Evolutionary conservation across 352 stramenopile species (phyloP).

Genomic region (Globisporangium cylindrosporum): DNA sequence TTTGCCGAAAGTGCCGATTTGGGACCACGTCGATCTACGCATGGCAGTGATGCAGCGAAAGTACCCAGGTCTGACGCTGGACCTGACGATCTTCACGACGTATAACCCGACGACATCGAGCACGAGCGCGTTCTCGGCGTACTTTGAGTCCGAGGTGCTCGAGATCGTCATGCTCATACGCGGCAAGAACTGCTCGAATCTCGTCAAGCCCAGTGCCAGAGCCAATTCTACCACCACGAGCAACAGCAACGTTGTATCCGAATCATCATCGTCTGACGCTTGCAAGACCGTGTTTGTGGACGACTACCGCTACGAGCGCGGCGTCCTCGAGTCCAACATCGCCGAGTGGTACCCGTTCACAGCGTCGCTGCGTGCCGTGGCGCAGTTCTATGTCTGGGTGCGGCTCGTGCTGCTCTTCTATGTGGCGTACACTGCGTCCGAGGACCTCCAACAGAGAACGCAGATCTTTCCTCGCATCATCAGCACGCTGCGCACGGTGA

Average conservation of each 20-base stretch:
- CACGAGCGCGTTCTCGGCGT: conserved; percentile 8
- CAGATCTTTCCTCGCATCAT: background rate
- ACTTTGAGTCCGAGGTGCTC: conserved; percentile 19
- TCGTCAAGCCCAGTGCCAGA: background rate
- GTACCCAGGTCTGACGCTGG: conserved; percentile 17
- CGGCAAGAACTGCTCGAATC: conserved; percentile 10
- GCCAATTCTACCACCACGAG: background rate
- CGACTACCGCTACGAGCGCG: conserved; percentile 51
- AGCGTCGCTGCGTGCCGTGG: conserved; percentile 24
- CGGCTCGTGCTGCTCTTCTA: conserved; percentile 33
- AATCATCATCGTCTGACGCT: too few relatives aligned
- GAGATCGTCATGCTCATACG: conserved; percentile 29
- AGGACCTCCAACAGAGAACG: background rate
- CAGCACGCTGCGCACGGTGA: conserved; percentile 16
- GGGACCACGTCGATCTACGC: conserved; percentile 23
- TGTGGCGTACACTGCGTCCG: conserved; percentile 20
- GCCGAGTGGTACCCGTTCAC: conserved; percentile 34
- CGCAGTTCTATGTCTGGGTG: conserved; percentile 50
- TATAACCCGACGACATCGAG: conserved; percentile 15
- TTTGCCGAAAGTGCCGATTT: conserved; percentile 17
- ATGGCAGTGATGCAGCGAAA: conserved; percentile 8
- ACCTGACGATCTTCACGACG: conserved; percentile 19
- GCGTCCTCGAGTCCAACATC: conserved; percentile 30
- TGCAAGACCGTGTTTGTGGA: conserved; percentile 44
- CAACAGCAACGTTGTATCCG: background rate